Evolutionary conservation across 2,329 filamentous ascomycete genomes (phyloP), one percentile per base, ranked within the genome.

Genomic region (Alternaria ventricosa): DNA sequence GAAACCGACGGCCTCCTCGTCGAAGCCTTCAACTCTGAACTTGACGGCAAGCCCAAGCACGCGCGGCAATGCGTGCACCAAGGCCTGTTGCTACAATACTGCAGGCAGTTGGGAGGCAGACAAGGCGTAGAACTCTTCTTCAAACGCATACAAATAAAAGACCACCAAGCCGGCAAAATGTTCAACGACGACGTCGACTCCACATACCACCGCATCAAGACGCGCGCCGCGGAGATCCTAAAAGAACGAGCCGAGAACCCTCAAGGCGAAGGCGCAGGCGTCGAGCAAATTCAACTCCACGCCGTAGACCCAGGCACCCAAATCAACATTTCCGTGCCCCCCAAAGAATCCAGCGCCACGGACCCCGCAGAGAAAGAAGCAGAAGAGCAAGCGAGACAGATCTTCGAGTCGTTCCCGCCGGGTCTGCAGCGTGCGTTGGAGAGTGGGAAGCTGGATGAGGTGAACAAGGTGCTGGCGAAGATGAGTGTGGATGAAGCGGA

Each of bases 241-340:
- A 87, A 87, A 66, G 85, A 91, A 71, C 81, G 84, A n/a, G 78
- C 75, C 3, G 74, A 78, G 50, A 80, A 85, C 47, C 85, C 83
- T 6, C 84, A 84, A 20, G 83, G 84, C 8, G 81, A 82, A 2
- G 60, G 60, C 25, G 88, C 86, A 23, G 93, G 91, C 20, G 91
- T 97, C 10, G 96, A 99, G 83, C 95, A 97, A 81, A 99, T 99
- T 71, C 96, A 99, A 81, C 87, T 99, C 50, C 96, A 99, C 78
- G 95, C 96, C 13, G 94, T 99, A 11, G 94, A 97, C 79, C 95
- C 95, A 0, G 92, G 91, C 51, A 97, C 95, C 4, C 90, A 92
- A 65, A 97, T 99, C 79, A 92, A 92, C 77, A 97, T 98, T 80
- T 88, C 83, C 58, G 90, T 97, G 43, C 95, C 96, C 12, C 85